A percentile compares a stretch with the other conserved stretches of the same genome.
phyloP scores from a whole-genome alignment of 495 filamentous ascomycete genomes.

The Podospora anserina region DNA sequence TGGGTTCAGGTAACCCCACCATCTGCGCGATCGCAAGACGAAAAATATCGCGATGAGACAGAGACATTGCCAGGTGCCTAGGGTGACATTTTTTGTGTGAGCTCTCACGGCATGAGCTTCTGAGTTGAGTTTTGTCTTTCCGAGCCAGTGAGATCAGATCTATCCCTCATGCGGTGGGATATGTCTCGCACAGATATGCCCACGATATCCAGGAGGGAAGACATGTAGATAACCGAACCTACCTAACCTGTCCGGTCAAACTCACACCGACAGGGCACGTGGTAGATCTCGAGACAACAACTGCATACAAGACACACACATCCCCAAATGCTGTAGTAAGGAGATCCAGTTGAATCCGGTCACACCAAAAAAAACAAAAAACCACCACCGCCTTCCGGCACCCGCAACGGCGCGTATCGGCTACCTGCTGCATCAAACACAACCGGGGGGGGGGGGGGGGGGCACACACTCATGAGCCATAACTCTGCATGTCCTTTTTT shows the following conservation, averaged over 20 bases:
- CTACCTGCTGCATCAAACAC: constrained; percentile 6
- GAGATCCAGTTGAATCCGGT: not conserved
- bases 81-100: not conserved
- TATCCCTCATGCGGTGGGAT: not conserved
- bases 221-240: not conserved
- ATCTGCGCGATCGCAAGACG: not conserved
- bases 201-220: too few species aligned
- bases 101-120: not conserved
- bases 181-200: not conserved
- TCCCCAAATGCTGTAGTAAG: not conserved
- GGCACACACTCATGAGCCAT: not conserved
- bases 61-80: not conserved
- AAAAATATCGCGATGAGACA: not conserved
- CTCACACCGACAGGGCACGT: not conserved
- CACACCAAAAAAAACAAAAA: not conserved
- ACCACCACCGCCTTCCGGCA: not conserved
- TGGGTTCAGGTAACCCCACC: not conserved
- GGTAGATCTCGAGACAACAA: not conserved
- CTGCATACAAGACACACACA: not conserved
- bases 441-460: not conserved
- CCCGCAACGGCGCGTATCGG: not conserved
- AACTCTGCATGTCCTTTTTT: not conserved
- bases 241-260: not conserved
- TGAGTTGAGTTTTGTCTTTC: not conserved
- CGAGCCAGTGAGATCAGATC: not conserved